Evolutionary conservation across 495 filamentous ascomycete genomes (phyloP), one percentile per base, ranked within the genome.

Genomic region (Pseudevernia furfuracea): DNA sequence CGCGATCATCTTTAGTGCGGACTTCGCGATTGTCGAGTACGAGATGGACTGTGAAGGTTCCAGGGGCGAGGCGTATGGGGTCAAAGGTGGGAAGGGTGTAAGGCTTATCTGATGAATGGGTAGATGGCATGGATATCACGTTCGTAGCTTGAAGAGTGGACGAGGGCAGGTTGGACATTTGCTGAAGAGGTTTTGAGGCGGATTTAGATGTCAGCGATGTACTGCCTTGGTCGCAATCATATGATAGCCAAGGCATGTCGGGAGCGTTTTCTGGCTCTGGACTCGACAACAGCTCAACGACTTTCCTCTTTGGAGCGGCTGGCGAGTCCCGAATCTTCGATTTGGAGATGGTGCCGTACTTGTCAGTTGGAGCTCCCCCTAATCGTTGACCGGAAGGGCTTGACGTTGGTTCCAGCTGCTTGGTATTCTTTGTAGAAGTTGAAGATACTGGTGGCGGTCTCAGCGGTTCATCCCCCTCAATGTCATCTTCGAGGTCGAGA

Each of bases 11-110:
- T 66, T 84, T 87, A n/a, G 88, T 80, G 55, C 89, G 84, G 37
- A 92, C 80, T 79, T 95, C 90, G 30, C 90, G 89, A 32, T 79
- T 82, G 69, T 95, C 90, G 14, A 95, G 78, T 25, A 94, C 75
- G 4, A 95, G 76, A 43, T 90, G 82, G 39, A 95, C 80, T 0
- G 84, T 87, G 74, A 92, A 95, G 37, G 80, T 80, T 8, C 82
- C 81, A 0, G 87, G 84, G 0, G 80, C 73, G 23, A 93, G 74
- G 25, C 75, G 62, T 63, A 91, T 85, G 1, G 89, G 86, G 0
- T 71, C 71, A 64, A 87, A 86, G 1, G 68, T 70, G 1, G 84
- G 83, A 34, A 85, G 70, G 0, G 65, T 34, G 36, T 46, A 39
- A 32, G 44, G 21, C 0, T 19, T 63, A 30, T 21, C 43, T 14